phyloP scores from a whole-genome alignment of 768 basidiomycete species.

The Heimioporus sp. region DNA sequence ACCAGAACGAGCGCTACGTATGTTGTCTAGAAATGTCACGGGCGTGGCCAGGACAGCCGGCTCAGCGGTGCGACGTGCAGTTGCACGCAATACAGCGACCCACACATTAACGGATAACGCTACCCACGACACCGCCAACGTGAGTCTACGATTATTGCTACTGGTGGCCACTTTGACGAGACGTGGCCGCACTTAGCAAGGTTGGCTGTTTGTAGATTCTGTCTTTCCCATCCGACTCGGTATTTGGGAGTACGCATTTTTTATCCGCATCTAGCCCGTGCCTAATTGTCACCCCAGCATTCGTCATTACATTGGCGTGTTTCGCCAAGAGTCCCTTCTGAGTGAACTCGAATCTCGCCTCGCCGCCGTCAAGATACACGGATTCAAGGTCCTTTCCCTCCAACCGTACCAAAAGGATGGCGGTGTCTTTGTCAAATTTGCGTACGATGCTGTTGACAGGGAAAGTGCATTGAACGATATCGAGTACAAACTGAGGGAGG shows the following conservation, averaged over 20 bases:
- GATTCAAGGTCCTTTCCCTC: slow-evolving; percentile 60
- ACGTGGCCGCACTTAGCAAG: slow-evolving; percentile 35
- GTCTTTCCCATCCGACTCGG: slow-evolving; percentile 75
- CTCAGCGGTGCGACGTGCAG: slow-evolving; percentile 3
- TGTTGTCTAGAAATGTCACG: slow-evolving; percentile 16
- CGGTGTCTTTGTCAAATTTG: slow-evolving; percentile 79
- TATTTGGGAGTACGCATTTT: slow-evolving; percentile 63
- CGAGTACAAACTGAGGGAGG: slow-evolving; percentile 44
- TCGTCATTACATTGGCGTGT: slow-evolving; percentile 60
- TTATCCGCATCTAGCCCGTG: background rate
- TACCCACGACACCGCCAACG: slow-evolving; percentile 10
- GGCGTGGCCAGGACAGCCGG: background rate
- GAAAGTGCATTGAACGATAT: slow-evolving; percentile 47
- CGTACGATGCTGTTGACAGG: slow-evolving; percentile 43
- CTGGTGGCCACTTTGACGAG: slow-evolving; percentile 3
- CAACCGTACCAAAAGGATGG: slow-evolving; percentile 78
- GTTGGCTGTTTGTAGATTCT: slow-evolving; percentile 72
- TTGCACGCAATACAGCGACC: background rate
- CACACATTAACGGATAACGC: slow-evolving; percentile 10
- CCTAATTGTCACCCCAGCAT: slow-evolving; percentile 40
- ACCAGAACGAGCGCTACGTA: background rate
- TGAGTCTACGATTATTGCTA: slow-evolving; percentile 15
- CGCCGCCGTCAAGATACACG: slow-evolving; percentile 48
- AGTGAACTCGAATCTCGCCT: slow-evolving; percentile 47
- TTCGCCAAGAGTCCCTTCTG: slow-evolving; percentile 60